Evolutionary conservation across 2,329 filamentous ascomycete genomes (phyloP), one percentile per base, ranked within the genome.

Genomic region (Colletotrichum liriopes): DNA sequence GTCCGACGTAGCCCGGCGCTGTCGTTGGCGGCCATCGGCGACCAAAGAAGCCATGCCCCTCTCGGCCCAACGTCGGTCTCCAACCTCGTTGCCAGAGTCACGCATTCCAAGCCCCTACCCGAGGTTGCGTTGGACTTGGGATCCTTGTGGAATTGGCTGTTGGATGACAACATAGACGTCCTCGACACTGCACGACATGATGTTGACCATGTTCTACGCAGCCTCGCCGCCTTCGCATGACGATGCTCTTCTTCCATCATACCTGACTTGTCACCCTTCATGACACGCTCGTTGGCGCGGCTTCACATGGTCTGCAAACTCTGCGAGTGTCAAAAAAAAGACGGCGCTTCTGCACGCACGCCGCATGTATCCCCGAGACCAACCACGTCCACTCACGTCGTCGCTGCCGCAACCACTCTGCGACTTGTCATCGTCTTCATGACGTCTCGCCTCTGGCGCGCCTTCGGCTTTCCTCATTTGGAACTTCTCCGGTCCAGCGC

Each of bases 21-120:
- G 16, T 35, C 23, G 45, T 39, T 52, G 60, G 18, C 20, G 35
- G 9, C 12, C 35, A n/a, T 35, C 20, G 54, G 39, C 49, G 26
- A 58, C 1, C 12, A 23, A 12, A 51, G 29, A 32, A 32, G 11
- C 37, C 43, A 56, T 52, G 51, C 43, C 62, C 26, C 37, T 41
- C 5, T 43, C 64, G 68, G 51, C 26, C 35, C 64, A 58, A 68
- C 32, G 26, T 63, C 58, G 58, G 56, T 26, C 45, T 71, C 23
- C 41, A 54, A 55, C 55, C 14, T 16, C 37, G 64, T 67, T 68
- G 58, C 58, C 26, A 32, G 47, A 49, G 47, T 37, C 32, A 56
- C 39, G 23, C 39, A 49, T 29, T 29, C 35, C 32, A 47, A 23
- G 18, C 32, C 29, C 45, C 29, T 32, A 1, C 26, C 41, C 3